Evolutionary conservation across 345 rosid species (phyloP).

Genomic region (Brassica cretica): DNA sequence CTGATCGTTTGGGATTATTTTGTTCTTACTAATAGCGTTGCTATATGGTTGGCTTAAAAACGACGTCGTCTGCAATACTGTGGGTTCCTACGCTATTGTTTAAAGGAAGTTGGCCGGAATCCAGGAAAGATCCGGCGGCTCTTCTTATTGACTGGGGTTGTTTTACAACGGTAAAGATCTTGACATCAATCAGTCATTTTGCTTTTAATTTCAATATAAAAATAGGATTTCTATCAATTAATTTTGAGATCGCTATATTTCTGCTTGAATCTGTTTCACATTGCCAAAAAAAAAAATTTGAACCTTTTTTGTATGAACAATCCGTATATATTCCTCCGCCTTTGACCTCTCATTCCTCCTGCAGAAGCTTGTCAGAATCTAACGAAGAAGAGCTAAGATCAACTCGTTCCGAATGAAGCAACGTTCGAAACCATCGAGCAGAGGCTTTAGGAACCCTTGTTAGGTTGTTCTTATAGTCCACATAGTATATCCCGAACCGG

Average conservation of each 20-base stretch:
- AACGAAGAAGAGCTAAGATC: constrained; percentile 16
- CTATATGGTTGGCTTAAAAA: too few species aligned
- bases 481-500: constrained; percentile 77
- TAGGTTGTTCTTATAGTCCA: constrained; percentile 73
- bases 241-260: background rate
- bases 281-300: background rate
- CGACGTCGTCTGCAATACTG: too few species aligned
- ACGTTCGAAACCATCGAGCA: constrained; percentile 64
- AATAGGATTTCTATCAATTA: constrained; percentile 2
- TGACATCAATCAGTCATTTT: background rate
- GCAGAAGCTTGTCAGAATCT: constrained; percentile 27
- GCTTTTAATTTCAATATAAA: background rate
- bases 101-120: background rate
- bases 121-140: background rate
- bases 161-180: background rate
- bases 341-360: constrained; percentile 10
- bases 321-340: background rate
- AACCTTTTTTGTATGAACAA: constrained; percentile 4
- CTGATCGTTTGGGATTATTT: too few species aligned
- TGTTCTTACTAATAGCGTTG: too few species aligned
- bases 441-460: constrained; percentile 86
- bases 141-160: background rate
- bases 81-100: background rate
- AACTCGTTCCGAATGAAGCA: constrained; percentile 37
- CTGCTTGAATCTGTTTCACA: constrained; percentile 20